Base-by-base conservation (phyloP, 2,329 filamentous ascomycete species). In the Penicillium sp. region DNA sequence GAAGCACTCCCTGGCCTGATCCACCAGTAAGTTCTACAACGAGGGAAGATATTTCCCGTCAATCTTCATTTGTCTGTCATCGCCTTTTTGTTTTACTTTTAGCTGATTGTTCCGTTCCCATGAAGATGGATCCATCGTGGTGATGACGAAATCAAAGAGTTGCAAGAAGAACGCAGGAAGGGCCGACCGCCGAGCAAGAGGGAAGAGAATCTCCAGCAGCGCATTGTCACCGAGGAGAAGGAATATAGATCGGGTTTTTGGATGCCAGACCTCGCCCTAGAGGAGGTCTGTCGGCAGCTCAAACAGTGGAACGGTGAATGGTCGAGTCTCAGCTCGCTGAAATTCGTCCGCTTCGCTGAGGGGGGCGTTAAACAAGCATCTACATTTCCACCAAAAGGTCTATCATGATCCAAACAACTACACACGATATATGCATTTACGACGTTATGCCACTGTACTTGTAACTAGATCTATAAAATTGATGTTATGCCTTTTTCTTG, bases 161-260 rank as follows among this genome's bases (percentile, higher is more conserved):
- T 67, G 30, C 69, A 89, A 82, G 56, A 88, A 80, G 69, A 83
- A 86, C 56, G 82, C 82, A 84, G 93, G 46, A 80, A 91, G 23
- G 93, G 93, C 16, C 83, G 93, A 52, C 91, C 93, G 8, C 81
- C 91, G 18, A 89, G 81, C 66, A 84, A 85, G 21, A 86, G 84
- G 59, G 91, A 97, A 71, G 89, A 92, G 63, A 76, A 90, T 20
- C 77, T 97, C 40, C 86, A 85, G 70, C 81, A 90, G 65, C 87
- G 85, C 62, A 86, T 89, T 55, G 80, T 83, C 14, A 77, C 76
- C 1, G 88, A 97, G 61, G 80, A 87, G 67, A 88, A 88, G 64
- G 94, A 99, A 76, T 90, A 89, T 63, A 82, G 87, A 61, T 85
- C 85, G 53, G 94, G 94, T 0, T 95, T 96, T 67, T 88, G 71